phyloP scores from a whole-genome alignment of 2,329 filamentous ascomycete species.

The Fusarium newnesense region DNA sequence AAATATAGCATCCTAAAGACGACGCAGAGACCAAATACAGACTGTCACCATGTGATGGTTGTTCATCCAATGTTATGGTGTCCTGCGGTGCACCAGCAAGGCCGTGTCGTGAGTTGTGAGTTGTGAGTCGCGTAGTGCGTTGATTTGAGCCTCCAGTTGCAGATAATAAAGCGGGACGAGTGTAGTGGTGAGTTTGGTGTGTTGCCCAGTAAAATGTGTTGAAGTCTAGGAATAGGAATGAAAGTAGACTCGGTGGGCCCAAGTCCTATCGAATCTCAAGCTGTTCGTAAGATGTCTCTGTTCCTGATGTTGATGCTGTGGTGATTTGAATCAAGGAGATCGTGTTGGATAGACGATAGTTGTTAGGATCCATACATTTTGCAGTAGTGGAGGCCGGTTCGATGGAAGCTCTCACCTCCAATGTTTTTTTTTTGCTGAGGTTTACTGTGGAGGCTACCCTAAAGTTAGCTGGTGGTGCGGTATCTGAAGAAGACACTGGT shows the following conservation, averaged over 20 bases:
- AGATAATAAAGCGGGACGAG: conserved; percentile 24
- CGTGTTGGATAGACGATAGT: conserved; percentile 27
- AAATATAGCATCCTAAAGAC: neutral
- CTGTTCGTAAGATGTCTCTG: neutral
- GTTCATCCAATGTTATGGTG: neutral
- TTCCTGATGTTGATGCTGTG: conserved; percentile 7
- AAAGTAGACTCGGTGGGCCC: neutral
- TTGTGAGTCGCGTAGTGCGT: conserved; percentile 15
- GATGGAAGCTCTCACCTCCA: neutral
- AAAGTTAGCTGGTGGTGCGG: conserved; percentile 27
- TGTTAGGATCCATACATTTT: neutral
- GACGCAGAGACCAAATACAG: neutral
- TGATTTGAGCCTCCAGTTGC: conserved; percentile 22
- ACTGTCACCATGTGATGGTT: conserved; percentile 11
- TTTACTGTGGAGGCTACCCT: neutral
- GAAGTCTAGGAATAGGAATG: conserved; percentile 20
- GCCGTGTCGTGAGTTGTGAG: conserved; percentile 17
- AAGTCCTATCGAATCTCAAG: neutral
- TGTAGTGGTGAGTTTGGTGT: conserved; percentile 10
- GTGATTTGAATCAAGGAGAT: conserved; percentile 27
- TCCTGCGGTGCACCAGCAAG: conserved; percentile 18
- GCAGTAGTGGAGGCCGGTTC: conserved; percentile 6
- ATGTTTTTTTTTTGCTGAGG: conserved; percentile 15
- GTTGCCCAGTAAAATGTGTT: conserved; percentile 32
- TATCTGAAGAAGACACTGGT: conserved; percentile 11